Base-by-base conservation (phyloP, 306 rosid species). In the Sicyos edulis region DNA sequence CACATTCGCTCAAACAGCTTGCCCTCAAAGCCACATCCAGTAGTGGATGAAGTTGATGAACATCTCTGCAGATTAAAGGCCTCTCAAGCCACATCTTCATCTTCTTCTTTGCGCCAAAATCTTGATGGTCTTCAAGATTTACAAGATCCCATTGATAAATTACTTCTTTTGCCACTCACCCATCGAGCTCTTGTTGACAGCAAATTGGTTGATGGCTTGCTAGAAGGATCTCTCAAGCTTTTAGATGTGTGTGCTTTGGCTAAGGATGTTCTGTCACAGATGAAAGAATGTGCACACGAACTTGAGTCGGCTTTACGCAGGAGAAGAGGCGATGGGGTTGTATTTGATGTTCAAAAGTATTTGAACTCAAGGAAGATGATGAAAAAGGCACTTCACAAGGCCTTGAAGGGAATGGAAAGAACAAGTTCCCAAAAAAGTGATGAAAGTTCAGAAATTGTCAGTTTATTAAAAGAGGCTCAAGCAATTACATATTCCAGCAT, bases 171-270 rank as follows among this genome's bases (percentile, higher is more conserved):
- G n/a, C 78, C 80, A 8, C 57, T 58, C 26, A 71, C 74, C 22
- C 78, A 75, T 53, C 53, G 59, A 75, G 42, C 75, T 19, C 57
- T 81, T 66, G 58, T 55, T 15, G 44, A 76, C 3, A 52, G 65
- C 5, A 78, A 58, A 47, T 22, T 56, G 21, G 71, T 55, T 15
- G 74, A 60, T 76, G 74, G 37, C 12, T 56, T 78, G 34, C 68
- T 75, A 47, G 85, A 78, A 19, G 82, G 82, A 24, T 81, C 82
- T 63, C 19, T 81, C 0, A 58, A 74, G 53, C 20, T 71, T 26
- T 63, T 75, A 68, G 84, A 81, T 49, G 70, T 78, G n/a, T n/a
- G n/a, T n/a, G n/a, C n/a, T n/a, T n/a, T n/a, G n/a, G n/a, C n/a
- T n/a, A n/a, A n/a, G n/a, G 80, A 78, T 52, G 75, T 53, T 1